Evolutionary conservation across 2,329 filamentous ascomycete genomes (phyloP).

Genomic region (Aurifilum marmelostoma): DNA sequence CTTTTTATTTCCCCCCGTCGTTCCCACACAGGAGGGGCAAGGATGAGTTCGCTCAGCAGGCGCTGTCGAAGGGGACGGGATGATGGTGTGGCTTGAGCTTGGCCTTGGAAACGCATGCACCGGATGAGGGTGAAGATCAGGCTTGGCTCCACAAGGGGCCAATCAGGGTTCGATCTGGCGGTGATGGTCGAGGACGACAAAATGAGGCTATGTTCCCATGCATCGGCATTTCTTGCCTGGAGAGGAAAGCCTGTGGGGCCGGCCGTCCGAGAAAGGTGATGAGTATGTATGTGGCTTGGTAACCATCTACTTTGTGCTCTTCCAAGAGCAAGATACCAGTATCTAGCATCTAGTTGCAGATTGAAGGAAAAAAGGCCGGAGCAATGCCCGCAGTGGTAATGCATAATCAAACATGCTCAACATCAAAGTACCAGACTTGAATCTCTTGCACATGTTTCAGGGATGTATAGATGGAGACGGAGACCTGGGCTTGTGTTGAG

Average conservation of each 20-base stretch:
- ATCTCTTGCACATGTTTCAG: not conserved
- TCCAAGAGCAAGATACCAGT: constrained; percentile 20
- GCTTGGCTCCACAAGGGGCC: not conserved
- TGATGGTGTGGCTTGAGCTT: constrained; percentile 18
- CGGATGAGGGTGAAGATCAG: not conserved
- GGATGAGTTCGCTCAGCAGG: constrained; percentile 15
- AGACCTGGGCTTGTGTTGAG: too few relatives aligned
- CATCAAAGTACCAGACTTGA: too few relatives aligned
- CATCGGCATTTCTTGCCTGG: constrained; percentile 6
- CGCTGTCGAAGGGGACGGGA: constrained; percentile 4
- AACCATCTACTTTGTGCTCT: constrained; percentile 14
- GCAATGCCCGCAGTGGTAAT: constrained; percentile 26
- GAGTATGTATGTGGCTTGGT: constrained; percentile 23
- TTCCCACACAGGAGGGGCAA: constrained; percentile 19
- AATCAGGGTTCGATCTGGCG: too few relatives aligned
- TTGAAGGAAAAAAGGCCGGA: constrained; percentile 15
- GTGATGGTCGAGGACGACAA: not conserved
- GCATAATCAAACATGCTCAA: constrained; percentile 16
- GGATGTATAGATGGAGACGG: not conserved
- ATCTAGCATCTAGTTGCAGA: constrained; percentile 23
- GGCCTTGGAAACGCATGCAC: constrained; percentile 20
- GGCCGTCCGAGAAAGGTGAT: constrained; percentile 8
- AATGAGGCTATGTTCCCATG: constrained; percentile 16
- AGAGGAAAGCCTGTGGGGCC: not conserved
- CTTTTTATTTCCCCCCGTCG: not conserved